Evolutionary conservation across 2,329 filamentous ascomycete genomes (phyloP).

Genomic region (Leptosphaerulina australis): DNA sequence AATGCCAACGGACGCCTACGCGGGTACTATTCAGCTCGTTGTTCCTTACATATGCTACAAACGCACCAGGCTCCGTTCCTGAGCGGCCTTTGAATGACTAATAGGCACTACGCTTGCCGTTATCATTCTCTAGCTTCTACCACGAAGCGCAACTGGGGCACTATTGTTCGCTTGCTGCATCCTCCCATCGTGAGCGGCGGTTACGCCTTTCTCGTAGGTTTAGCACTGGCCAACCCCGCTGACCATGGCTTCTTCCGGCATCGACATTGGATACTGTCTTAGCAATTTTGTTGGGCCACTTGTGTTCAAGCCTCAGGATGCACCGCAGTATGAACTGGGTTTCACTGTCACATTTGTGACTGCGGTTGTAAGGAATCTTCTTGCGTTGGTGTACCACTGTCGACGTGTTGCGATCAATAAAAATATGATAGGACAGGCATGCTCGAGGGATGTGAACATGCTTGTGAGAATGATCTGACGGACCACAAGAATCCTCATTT

Average conservation of each 20-base stretch:
- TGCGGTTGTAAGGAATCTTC: constrained; percentile 39
- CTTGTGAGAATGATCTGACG: constrained; percentile 59
- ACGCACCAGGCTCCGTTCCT: constrained; percentile 30
- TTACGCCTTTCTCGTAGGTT: constrained; percentile 58
- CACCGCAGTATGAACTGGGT: constrained; percentile 43
- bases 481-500: constrained; percentile 43
- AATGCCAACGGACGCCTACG: constrained; percentile 29
- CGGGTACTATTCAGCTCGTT: constrained; percentile 26
- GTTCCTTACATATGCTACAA: constrained; percentile 32
- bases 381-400: constrained; percentile 53
- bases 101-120: constrained; percentile 50
- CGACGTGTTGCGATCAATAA: constrained; percentile 55
- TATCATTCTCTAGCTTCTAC: constrained; percentile 39
- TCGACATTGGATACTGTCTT: constrained; percentile 58
- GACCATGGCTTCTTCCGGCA: constrained; percentile 54
- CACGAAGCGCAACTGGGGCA: constrained; percentile 46
- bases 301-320: constrained; percentile 24
- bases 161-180: constrained; percentile 57
- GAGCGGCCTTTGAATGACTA: constrained; percentile 27
- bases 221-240: constrained; percentile 57
- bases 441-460: constrained; percentile 58
- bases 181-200: constrained; percentile 53
- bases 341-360: constrained; percentile 52
- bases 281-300: constrained; percentile 46
- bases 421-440: constrained; percentile 51